Conservation (phyloP, 306 rosid species). For the Malus orientalis region DNA sequence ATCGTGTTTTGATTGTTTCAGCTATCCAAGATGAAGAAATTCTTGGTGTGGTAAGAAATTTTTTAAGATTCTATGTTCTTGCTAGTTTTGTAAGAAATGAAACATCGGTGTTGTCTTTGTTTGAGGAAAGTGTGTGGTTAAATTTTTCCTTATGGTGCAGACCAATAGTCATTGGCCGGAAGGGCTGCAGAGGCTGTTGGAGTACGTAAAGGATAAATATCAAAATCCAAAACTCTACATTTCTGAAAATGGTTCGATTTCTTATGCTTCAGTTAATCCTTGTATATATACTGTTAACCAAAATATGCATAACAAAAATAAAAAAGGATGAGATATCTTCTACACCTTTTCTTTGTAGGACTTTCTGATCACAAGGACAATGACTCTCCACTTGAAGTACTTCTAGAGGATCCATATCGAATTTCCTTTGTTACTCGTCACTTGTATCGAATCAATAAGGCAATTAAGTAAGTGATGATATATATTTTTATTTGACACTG, state of each 20-base stretch:
- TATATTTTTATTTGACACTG: not conserved
- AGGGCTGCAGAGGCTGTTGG: conserved; percentile 22
- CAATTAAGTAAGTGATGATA: not conserved
- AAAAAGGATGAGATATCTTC: too few relatives aligned
- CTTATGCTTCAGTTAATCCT: not conserved
- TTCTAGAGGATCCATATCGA: not conserved
- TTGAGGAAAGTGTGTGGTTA: not conserved
- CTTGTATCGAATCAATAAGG: not conserved
- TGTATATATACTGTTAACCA: not conserved
- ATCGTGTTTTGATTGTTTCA: not conserved
- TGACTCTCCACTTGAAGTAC: not conserved
- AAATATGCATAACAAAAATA: not conserved
- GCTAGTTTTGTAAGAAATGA: not conserved
- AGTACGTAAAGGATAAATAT: conserved; percentile 6
- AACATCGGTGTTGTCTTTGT: too few relatives aligned
- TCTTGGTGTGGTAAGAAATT: not conserved
- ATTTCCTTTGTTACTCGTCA: conserved; percentile 1
- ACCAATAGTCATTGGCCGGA: not conserved
- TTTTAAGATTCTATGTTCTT: not conserved
- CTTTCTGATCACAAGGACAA: too few relatives aligned
- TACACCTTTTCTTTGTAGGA: too few relatives aligned
- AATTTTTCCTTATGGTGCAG: not conserved
- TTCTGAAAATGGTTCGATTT: conserved; percentile 26
- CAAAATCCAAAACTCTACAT: conserved; percentile 13
- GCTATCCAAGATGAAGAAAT: not conserved